Conservation (phyloP, 106 monocot genomes). For the Allium cepa region DNA sequence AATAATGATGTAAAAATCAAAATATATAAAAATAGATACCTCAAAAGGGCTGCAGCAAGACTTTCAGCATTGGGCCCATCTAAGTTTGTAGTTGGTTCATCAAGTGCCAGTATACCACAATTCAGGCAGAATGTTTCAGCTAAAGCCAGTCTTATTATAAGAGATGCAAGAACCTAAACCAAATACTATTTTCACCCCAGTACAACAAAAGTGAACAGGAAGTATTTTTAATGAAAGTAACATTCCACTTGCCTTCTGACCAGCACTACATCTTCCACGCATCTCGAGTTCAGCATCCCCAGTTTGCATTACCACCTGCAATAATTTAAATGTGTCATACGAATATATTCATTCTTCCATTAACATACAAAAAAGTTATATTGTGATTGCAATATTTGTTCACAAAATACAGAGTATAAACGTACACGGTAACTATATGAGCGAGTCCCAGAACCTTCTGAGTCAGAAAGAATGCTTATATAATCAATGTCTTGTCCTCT, state of each 20-base stretch:
- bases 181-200: background rate
- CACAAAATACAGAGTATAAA: background rate
- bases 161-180: conserved; percentile 87
- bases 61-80: conserved; percentile 96
- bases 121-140: conserved; percentile 98
- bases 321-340: too few relatives aligned
- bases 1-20: background rate
- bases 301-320: conserved; percentile 96
- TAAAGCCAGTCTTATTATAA: conserved; percentile 83
- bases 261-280: conserved; percentile 98
- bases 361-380: too few relatives aligned
- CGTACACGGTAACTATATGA: conserved; percentile 94
- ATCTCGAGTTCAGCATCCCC: conserved; percentile 98
- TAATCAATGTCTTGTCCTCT: conserved; percentile 99
- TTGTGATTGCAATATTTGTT: too few relatives aligned
- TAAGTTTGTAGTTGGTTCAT: conserved; percentile 98
- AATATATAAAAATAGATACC: conserved; percentile 23
- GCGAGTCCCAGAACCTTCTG: conserved; percentile 85
- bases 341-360: too few relatives aligned
- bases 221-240: background rate
- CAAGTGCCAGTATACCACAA: conserved; percentile 94
- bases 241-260: conserved; percentile 65
- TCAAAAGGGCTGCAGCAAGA: conserved; percentile 82
- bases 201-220: background rate
- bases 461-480: conserved; percentile 92